A percentile compares a stretch with the other conserved stretches of the same genome.
These are phyloP conservation scores for Fomitopsis serialis DNA, from an alignment of 768 basidiomycete genomes.

Conservation along the genomic window DNA sequence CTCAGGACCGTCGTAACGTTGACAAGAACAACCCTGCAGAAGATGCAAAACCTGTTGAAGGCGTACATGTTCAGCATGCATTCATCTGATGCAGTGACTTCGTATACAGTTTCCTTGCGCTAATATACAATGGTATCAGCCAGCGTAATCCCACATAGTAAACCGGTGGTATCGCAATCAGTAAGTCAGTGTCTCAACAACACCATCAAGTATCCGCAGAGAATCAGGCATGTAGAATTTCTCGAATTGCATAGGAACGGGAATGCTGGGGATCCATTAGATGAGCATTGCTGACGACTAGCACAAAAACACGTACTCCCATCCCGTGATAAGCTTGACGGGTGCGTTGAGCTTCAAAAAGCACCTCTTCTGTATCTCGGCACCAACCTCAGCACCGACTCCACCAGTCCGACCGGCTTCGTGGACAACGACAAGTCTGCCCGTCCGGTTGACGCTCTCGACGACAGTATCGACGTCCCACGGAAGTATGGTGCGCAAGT, in stretches of 20 bases:
- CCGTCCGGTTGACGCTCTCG: conserved; percentile 81
- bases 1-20: no score
- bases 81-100: no score
- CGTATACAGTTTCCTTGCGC: no score
- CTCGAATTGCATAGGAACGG: conserved; percentile 80
- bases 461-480: conserved; percentile 81
- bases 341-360: conserved; percentile 88
- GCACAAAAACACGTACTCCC: conserved; percentile 71
- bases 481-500: conserved; percentile 83
- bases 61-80: no score
- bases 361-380: conserved; percentile 82
- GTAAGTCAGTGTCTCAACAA: conserved; percentile 78
- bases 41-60: no score
- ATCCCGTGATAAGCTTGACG: conserved; percentile 80
- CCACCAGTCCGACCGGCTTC: conserved; percentile 87
- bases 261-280: conserved; percentile 45
- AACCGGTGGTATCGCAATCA: conserved; percentile 27
- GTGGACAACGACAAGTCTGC: conserved; percentile 84
- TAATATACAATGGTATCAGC: no score
- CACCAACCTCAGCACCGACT: conserved; percentile 88
- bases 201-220: conserved; percentile 74
- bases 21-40: no score
- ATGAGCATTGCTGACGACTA: not conserved
- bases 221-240: conserved; percentile 91
- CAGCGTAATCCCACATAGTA: no score